A percentile compares a stretch with the other conserved stretches of the same genome.
Evolutionary conservation across 2,329 filamentous ascomycete genomes (phyloP).

Genomic region (Trematosphaeria pertusa): DNA sequence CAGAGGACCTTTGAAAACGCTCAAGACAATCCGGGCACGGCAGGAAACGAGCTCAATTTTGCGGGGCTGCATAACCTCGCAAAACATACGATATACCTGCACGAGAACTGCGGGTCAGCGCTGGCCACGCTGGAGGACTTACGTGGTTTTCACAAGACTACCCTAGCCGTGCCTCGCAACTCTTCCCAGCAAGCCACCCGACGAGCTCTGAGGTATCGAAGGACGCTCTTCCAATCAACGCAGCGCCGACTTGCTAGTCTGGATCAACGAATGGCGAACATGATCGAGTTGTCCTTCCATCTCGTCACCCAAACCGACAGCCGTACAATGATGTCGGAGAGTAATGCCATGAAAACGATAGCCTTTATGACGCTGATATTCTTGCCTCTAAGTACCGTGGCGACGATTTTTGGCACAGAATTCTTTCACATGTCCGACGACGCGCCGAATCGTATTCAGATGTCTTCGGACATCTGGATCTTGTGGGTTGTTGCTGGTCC

Average conservation of each 20-base stretch:
- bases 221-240: slow-evolving; percentile 23
- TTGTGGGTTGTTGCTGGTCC: slow-evolving; percentile 36
- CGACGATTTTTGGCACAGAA: slow-evolving; percentile 38
- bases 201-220: slow-evolving; percentile 37
- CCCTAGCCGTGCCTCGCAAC: background rate
- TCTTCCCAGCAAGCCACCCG: slow-evolving; percentile 17
- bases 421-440: slow-evolving; percentile 32
- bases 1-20: no score
- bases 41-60: slow-evolving; percentile 24
- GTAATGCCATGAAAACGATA: slow-evolving; percentile 55
- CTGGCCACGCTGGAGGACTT: slow-evolving; percentile 36
- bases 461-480: slow-evolving; percentile 41
- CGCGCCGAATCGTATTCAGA: slow-evolving; percentile 22
- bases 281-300: slow-evolving; percentile 50
- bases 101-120: slow-evolving; percentile 43
- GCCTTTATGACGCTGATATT: slow-evolving; percentile 54
- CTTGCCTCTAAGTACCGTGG: slow-evolving; percentile 49
- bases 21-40: slow-evolving; percentile 13
- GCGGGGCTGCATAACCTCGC: slow-evolving; percentile 47
- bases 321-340: slow-evolving; percentile 46
- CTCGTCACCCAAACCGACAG: slow-evolving; percentile 50
- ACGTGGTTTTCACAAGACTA: slow-evolving; percentile 5
- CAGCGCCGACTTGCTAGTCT: slow-evolving; percentile 44
- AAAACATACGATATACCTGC: slow-evolving; percentile 48
- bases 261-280: slow-evolving; percentile 47